Evolutionary conservation across 1,284 basidiomycete genomes (phyloP), one percentile per base, ranked within the genome.

Genomic region (Trichosporon faecale): DNA sequence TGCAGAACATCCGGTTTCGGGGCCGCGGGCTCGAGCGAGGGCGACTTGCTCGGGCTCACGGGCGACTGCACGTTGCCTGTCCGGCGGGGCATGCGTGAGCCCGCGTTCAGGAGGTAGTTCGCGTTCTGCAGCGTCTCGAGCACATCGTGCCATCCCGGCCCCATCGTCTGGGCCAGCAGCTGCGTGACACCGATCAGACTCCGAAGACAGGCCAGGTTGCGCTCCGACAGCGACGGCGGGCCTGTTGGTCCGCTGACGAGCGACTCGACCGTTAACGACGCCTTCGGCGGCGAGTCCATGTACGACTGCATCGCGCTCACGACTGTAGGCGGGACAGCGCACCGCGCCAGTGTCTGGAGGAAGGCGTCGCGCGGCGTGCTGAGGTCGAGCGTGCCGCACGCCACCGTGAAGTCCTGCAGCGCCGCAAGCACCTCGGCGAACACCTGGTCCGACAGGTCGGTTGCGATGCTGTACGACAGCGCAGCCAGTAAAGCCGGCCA

Each of bases 401-500:
- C 92, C 69, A 92, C 91, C 3, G 92, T 92, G 80, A 97, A 89
- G 40, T 91, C 90, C 76, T 95, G 91, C 74, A 93, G 89, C 1
- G 91, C 89, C 21, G 91, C 77, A 63, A 92, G 84, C 68, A 94
- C 87, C 76, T 89, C 90, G 1, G 91, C 90, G 44, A 93, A 86
- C 2, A 89, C 86, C 1, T 87, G 79, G 75, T 90, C 88, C 2
- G 90, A 90, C 7, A 95, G 86, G 75, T 95, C 93, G 8, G 95
- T 95, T 1, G 90, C 88, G 73, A 98, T 90, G 75, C 93, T 88
- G 82, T 94, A 96, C 0, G 93, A 93, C 0, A 98, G 85, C 0
- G 92, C 91, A 0, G 95, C 94, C 7, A 98, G 88, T 0, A 98
- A 85, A 0, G 93, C 91, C 0, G 95, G 95, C 92, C 94, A 96